Conservation (phyloP, 2,329 filamentous ascomycete genomes). For the Botrytis cinerea region DNA sequence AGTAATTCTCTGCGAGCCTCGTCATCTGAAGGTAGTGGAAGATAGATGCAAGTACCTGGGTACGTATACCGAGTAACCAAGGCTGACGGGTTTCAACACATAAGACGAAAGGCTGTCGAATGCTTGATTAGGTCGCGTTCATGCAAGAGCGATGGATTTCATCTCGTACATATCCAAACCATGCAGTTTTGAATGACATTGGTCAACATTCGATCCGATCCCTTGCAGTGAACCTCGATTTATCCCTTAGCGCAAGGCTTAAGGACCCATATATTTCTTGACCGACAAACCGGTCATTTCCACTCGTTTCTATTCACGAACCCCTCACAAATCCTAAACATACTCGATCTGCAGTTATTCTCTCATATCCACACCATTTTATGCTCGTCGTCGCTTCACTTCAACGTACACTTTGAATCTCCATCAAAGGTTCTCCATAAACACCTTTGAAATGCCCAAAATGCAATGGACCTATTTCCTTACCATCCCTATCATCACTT, state of each 20-base stretch:
- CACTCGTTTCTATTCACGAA: conserved; percentile 9
- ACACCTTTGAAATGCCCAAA: conserved; percentile 18
- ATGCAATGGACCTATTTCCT: conserved; percentile 39
- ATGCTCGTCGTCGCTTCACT: conserved; percentile 11
- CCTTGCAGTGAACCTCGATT: conserved; percentile 1
- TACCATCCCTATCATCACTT: conserved; percentile 45
- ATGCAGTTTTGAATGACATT: background rate
- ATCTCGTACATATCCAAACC: background rate
- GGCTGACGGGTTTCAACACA: background rate
- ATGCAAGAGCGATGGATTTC: background rate
- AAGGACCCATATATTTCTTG: conserved; percentile 11
- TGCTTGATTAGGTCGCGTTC: background rate
- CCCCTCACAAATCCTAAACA: conserved; percentile 5
- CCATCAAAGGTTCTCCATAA: background rate
- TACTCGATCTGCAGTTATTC: background rate
- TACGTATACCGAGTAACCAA: background rate
- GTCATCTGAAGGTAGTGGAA: background rate
- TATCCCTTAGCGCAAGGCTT: conserved; percentile 7
- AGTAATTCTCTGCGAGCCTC: background rate
- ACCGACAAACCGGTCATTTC: conserved; percentile 10
- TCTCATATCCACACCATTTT: background rate
- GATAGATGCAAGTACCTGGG: background rate
- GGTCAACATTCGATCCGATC: conserved; percentile 1
- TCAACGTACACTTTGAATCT: background rate
- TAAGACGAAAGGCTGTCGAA: conserved; percentile 12